phyloP scores from a whole-genome alignment of 202 grass and related monocot genomes.

The Setaria viridis region DNA sequence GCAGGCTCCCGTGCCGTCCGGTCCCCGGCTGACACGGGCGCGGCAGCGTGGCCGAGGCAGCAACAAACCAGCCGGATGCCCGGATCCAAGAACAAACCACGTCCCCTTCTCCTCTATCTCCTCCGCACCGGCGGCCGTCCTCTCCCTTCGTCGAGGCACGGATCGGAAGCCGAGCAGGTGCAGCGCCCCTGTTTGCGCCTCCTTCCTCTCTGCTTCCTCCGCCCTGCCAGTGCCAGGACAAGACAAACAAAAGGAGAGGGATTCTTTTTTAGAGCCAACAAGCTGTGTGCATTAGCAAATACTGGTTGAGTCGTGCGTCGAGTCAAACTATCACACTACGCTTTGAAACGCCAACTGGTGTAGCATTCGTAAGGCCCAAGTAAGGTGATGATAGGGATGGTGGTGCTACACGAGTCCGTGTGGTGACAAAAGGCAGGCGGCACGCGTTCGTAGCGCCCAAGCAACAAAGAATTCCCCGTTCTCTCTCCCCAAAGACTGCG shows the following conservation, averaged over 20 bases:
- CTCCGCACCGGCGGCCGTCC: too few relatives aligned
- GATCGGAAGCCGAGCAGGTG: too few relatives aligned
- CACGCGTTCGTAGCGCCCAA: background rate
- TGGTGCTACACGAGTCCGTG: background rate
- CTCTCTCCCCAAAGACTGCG: background rate
- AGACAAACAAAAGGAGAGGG: too few relatives aligned
- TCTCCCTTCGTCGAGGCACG: too few relatives aligned
- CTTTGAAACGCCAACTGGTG: background rate
- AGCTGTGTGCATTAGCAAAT: background rate
- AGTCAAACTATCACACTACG: background rate
- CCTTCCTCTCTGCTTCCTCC: background rate
- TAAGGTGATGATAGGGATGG: background rate
- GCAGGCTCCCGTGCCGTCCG: background rate
- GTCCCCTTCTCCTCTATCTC: background rate
- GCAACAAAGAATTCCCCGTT: background rate
- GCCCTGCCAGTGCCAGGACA: background rate
- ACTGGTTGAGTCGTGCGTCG: background rate
- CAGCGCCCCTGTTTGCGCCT: background rate
- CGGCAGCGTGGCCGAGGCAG: background rate
- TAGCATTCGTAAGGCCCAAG: slow-evolving; percentile 6
- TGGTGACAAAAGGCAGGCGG: background rate
- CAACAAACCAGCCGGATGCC: background rate
- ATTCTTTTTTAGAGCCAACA: background rate
- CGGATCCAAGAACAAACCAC: background rate
- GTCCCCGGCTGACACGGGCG: background rate